Evolutionary conservation across 2,329 filamentous ascomycete genomes (phyloP).

Genomic region (Geosmithia putterillii): DNA sequence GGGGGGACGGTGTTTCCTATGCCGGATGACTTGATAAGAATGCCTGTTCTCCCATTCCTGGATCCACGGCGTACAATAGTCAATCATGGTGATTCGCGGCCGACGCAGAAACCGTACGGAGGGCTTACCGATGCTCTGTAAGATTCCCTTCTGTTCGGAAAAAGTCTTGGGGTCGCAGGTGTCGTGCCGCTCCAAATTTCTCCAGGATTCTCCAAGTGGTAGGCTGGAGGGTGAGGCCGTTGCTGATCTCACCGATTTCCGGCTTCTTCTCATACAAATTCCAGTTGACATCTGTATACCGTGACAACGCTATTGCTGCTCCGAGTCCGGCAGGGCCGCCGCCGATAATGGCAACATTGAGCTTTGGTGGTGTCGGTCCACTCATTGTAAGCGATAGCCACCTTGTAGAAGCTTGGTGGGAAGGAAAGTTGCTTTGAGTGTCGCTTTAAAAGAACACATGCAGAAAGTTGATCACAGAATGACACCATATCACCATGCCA

Average conservation of each 20-base stretch:
- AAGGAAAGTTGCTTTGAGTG: not conserved
- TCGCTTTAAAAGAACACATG: too few species aligned
- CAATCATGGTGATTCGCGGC: not conserved
- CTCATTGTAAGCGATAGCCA: too few species aligned
- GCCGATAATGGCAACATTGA: constrained; percentile 13
- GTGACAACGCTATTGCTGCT: constrained; percentile 18
- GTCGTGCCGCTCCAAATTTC: constrained; percentile 16
- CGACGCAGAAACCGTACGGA: not conserved
- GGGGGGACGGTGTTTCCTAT: constrained; percentile 8
- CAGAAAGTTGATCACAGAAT: too few species aligned
- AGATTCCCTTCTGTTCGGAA: constrained; percentile 12
- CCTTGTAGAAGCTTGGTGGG: not conserved
- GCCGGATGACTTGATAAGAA: constrained; percentile 11
- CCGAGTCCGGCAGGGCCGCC: constrained; percentile 15
- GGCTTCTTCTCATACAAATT: constrained; percentile 21
- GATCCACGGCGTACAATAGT: not conserved
- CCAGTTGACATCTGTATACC: constrained; percentile 16
- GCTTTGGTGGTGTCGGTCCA: too few species aligned
- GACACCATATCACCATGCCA: too few species aligned
- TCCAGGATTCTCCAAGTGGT: constrained; percentile 22
- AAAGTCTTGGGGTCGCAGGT: constrained; percentile 16
- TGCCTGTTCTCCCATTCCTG: constrained; percentile 18
- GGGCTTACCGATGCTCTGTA: constrained; percentile 10
- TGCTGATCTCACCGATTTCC: constrained; percentile 21
- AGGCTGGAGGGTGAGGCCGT: constrained; percentile 20